phyloP scores from a whole-genome alignment of 768 basidiomycete genomes.

The Xerocomellus amylosporus region DNA sequence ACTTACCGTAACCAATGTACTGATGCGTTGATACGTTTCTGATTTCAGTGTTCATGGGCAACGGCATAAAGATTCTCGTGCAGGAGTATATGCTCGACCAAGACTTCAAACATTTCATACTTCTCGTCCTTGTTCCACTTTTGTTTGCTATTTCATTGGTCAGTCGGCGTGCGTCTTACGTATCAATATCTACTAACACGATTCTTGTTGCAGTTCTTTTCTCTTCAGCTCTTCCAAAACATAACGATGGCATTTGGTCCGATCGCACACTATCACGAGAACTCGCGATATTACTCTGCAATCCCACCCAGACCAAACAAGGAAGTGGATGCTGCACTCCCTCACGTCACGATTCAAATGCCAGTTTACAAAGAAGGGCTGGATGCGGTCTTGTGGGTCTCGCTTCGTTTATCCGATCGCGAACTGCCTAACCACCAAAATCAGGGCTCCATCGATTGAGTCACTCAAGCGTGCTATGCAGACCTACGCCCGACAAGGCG shows the following conservation, averaged over 20 bases:
- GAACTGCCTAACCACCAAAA: neutral
- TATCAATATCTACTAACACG: neutral
- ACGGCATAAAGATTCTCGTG: slow-evolving; percentile 60
- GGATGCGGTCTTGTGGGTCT: slow-evolving; percentile 48
- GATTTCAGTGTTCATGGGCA: slow-evolving; percentile 57
- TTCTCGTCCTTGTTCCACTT: slow-evolving; percentile 40
- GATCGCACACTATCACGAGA: slow-evolving; percentile 48
- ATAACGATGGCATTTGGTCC: slow-evolving; percentile 46
- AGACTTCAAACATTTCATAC: slow-evolving; percentile 40
- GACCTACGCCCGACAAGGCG: slow-evolving; percentile 65
- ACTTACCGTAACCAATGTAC: neutral
- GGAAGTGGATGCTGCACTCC: slow-evolving; percentile 42
- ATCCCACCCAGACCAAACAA: slow-evolving; percentile 42
- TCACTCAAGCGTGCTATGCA: slow-evolving; percentile 60
- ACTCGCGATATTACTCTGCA: slow-evolving; percentile 55
- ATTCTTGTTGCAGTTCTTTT: slow-evolving; percentile 35
- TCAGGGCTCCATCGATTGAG: slow-evolving; percentile 45
- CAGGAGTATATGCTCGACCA: slow-evolving; percentile 49
- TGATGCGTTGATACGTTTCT: slow-evolving; percentile 1
- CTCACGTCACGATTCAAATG: slow-evolving; percentile 54
- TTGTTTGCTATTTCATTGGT: slow-evolving; percentile 47
- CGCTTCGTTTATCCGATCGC: slow-evolving; percentile 1
- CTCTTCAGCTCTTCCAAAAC: slow-evolving; percentile 40
- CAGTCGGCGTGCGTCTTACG: slow-evolving; percentile 16
- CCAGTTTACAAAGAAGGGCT: slow-evolving; percentile 58